Evolutionary conservation across 345 rosid species (phyloP).

Genomic region (Acer negundo): DNA sequence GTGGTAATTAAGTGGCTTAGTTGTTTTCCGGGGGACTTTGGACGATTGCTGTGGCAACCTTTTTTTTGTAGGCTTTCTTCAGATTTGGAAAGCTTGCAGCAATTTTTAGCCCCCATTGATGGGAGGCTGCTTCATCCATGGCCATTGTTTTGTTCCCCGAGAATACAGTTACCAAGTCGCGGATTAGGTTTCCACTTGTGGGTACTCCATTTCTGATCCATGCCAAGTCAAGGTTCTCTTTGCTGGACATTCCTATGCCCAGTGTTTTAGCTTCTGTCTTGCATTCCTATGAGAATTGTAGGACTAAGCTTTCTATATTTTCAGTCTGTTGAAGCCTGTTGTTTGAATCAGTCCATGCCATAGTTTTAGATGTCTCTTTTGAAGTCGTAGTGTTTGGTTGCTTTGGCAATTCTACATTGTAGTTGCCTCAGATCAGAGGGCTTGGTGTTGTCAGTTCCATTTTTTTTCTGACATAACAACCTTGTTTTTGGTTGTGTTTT

Average conservation of each 20-base stretch:
- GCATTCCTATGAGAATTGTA: slow-evolving; percentile 6
- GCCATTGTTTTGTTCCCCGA: slow-evolving; percentile 40
- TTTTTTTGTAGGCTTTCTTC: slow-evolving; percentile 51
- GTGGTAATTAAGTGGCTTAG: slow-evolving; percentile 29
- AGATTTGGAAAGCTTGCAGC: slow-evolving; percentile 43
- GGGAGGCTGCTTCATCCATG: slow-evolving; percentile 33
- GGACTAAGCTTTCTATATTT: slow-evolving; percentile 26
- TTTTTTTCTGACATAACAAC: slow-evolving; percentile 21
- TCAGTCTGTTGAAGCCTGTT: slow-evolving; percentile 29
- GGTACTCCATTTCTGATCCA: slow-evolving; percentile 15
- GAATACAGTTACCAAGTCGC: slow-evolving; percentile 43
- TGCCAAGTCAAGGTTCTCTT: slow-evolving; percentile 20
- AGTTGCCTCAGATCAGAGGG: slow-evolving; percentile 24
- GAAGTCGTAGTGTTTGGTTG: slow-evolving; percentile 20
- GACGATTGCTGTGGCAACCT: slow-evolving; percentile 24
- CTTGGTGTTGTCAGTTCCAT: slow-evolving; percentile 29
- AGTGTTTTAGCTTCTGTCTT: slow-evolving; percentile 30
- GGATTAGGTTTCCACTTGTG: slow-evolving; percentile 29
- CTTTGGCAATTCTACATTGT: slow-evolving; percentile 24
- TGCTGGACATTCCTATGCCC: slow-evolving; percentile 30
- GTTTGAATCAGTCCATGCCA: slow-evolving; percentile 22
- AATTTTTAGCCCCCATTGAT: slow-evolving; percentile 25
- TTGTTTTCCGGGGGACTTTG: slow-evolving; percentile 50
- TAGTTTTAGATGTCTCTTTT: slow-evolving; percentile 16
- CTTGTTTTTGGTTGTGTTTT: slow-evolving; percentile 12